Base-by-base conservation (phyloP, 306 rosid species). In the Prunus salicina region DNA sequence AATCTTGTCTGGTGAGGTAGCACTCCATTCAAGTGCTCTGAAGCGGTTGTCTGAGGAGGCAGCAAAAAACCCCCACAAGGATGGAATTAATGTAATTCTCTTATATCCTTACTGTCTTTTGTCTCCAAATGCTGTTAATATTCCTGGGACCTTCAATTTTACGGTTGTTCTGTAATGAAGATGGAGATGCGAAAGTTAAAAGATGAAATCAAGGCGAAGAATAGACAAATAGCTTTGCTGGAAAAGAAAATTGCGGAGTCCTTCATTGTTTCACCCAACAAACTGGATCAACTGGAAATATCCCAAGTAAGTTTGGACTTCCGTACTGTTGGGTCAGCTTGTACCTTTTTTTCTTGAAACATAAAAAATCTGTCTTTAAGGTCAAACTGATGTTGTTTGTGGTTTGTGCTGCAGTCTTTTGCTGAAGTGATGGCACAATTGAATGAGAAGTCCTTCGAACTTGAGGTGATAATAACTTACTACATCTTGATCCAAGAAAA, bases 401-500 rank as follows among this genome's bases (percentile, higher is more conserved):
- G 80, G 78, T 89, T 83, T 83, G 63, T 81, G 65, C 81, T 77
- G 87, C 87, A 92, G 97, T 84, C 92, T 81, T 78, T 92, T 84
- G 84, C 90, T 64, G 97, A 89, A 80, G 76, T 95, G 84, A 84
- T 88, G 85, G 79, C 76, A 32, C 97, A 89, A 82, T 81, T 95
- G 88, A 92, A 89, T 71, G 97, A 95, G 90, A 95, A 88, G 85
- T 89, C 98, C 71, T 95, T 95, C 67, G 98, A 95, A 76, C 97
- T 92, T 50, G 98, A 95, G 98, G 98, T 95, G 79, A 90, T 72
- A 49, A 34, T 34, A 28, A 82, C 63, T 64, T 82, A n/a, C 56
- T 82, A 67, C 79, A 43, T 62, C 43, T 80, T 70, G 67, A 68
- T 80, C 45, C 51, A 53, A 58, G 3, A 28, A 64, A 64, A 19